Conservation (phyloP, 164 flowering plant genomes). For the Magnolia officinalis region DNA sequence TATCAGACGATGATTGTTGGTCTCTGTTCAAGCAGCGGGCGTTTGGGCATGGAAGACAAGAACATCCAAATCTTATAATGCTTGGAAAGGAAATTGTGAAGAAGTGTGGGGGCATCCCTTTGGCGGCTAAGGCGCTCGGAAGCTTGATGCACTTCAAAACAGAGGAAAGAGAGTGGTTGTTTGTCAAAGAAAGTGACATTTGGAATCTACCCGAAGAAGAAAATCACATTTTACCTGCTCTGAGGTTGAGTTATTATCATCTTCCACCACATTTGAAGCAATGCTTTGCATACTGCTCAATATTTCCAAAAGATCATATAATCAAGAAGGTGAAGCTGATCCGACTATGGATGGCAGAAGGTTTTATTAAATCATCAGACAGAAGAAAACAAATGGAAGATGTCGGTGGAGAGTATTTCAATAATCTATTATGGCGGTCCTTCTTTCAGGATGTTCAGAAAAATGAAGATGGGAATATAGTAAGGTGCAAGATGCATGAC, state of each 20-base stretch:
- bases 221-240: conserved; percentile 8
- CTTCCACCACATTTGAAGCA: conserved; percentile 16
- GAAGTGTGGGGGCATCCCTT: conserved; percentile 16
- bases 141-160: conserved; percentile 11
- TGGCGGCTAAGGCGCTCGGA: conserved; percentile 15
- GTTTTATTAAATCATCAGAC: background rate
- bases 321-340: conserved; percentile 8
- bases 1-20: conserved; percentile 1
- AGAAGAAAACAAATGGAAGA: too few relatives aligned
- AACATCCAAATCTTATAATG: conserved; percentile 1
- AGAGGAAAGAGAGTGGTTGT: conserved; percentile 8
- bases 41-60: background rate
- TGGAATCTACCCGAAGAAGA: background rate
- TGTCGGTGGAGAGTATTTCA: too few relatives aligned
- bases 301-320: conserved; percentile 11
- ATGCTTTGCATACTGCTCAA: conserved; percentile 17
- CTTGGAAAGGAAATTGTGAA: conserved; percentile 12
- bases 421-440: too few relatives aligned
- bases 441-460: too few relatives aligned
- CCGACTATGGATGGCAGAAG: conserved; percentile 15
- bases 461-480: too few relatives aligned
- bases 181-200: background rate
- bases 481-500: too few relatives aligned
- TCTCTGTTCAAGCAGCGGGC: background rate
- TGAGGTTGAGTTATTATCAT: conserved; percentile 17